Evolutionary conservation across 2,329 filamentous ascomycete genomes (phyloP), one percentile per base, ranked within the genome.

Genomic region (Hansfordia pulvinata): DNA sequence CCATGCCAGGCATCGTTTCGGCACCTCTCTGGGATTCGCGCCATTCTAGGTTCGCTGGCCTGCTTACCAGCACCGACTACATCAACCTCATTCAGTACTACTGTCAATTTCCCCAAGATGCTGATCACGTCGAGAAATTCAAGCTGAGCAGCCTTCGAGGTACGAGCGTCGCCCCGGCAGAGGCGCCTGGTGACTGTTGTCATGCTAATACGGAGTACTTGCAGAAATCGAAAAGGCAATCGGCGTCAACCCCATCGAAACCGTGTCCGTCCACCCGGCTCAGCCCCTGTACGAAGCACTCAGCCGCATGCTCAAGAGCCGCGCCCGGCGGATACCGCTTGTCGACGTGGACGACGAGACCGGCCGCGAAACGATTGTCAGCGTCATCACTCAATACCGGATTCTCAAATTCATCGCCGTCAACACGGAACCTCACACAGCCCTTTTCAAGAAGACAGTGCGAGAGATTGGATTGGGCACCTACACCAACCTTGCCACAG

Each of bases 11-110:
- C 46, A 98, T 98, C 49, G 90, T 98, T 30, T 98, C 90, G 17
- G 90, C 90, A 27, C 90, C 90, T 26, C 62, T 98, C 37, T 98
- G 90, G 90, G 86, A 98, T 53, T 94, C 88, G 15, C 78, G 81
- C 38, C 82, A 77, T 4, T 93, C 86, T 15, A 84, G 80, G 19
- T 98, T 96, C 53, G 90, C 88, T 20, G 90, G 90, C 20, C 70
- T 98, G 25, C 66, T 98, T 38, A 98, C 90, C 16, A 90, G 85
- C 35, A 93, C 85, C 34, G 90, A 98, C 56, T 98, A 90, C 52
- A 92, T 98, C 58, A 98, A 98, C 47, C 79, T 98, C 30, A 93
- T 98, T 20, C 88, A 96, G 52, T 98, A 98, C 56, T 96, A 98
- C 62, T 94, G 85, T 64, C 86, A 96, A 54, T 92, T 90, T 42